Evolutionary conservation across 768 basidiomycete genomes (phyloP).

Genomic region (Boletus sp.): DNA sequence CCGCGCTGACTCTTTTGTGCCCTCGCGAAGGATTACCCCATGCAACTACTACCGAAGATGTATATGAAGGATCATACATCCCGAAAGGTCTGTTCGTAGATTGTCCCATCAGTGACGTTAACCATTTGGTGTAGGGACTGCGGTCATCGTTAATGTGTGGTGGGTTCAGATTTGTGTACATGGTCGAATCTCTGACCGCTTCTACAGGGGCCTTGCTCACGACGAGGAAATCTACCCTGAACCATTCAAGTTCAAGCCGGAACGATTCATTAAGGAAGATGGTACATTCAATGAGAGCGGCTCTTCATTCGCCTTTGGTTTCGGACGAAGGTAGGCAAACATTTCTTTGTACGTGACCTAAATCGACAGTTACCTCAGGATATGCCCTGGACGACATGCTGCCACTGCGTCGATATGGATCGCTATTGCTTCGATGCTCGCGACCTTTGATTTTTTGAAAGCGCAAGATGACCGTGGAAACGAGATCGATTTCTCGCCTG

Average conservation of each 20-base stretch:
- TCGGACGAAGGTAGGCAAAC: conserved; percentile 23
- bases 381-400: conserved; percentile 23
- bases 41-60: conserved; percentile 18
- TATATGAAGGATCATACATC: conserved; percentile 26
- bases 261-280: conserved; percentile 33
- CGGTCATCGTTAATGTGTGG: conserved; percentile 26
- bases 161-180: not conserved
- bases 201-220: conserved; percentile 37
- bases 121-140: conserved; percentile 10
- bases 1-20: not conserved
- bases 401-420: conserved; percentile 29
- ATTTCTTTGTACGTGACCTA: not conserved
- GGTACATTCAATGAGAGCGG: conserved; percentile 12
- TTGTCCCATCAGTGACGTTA: not conserved
- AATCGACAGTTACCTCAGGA: conserved; percentile 7
- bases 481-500: conserved; percentile 23
- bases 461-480: conserved; percentile 22
- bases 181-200: not conserved
- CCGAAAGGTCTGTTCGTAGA: conserved; percentile 20
- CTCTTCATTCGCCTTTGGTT: conserved; percentile 20
- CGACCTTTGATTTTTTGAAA: conserved; percentile 23
- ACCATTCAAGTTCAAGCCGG: conserved; percentile 41
- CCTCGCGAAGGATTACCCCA: conserved; percentile 21
- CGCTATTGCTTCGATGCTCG: conserved; percentile 23
- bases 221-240: conserved; percentile 38